Evolutionary conservation across 1,284 basidiomycete genomes (phyloP), one percentile per base, ranked within the genome.

Genomic region (Spongispora temasekensis): DNA sequence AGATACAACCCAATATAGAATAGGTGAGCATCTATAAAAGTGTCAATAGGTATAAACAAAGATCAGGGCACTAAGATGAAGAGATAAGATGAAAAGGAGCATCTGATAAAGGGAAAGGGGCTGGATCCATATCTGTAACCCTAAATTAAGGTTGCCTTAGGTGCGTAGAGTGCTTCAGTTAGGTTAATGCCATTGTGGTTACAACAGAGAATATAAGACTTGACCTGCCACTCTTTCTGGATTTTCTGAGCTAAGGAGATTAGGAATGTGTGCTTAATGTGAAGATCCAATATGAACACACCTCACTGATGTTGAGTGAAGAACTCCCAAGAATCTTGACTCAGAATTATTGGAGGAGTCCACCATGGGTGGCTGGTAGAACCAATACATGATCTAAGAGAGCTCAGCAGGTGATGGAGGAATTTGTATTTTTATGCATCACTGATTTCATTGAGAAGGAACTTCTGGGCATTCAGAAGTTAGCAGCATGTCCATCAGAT

Each of bases 171-270:
- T n/a, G n/a, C n/a, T n/a, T n/a, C n/a, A n/a, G n/a, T n/a, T n/a
- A n/a, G n/a, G n/a, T n/a, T n/a, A n/a, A n/a, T n/a, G n/a, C n/a
- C n/a, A n/a, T n/a, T n/a, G n/a, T n/a, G n/a, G n/a, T n/a, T n/a
- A n/a, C n/a, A n/a, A n/a, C n/a, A n/a, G n/a, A n/a, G n/a, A n/a
- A n/a, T n/a, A n/a, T n/a, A n/a, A n/a, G n/a, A n/a, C n/a, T n/a
- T n/a, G n/a, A n/a, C n/a, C 46, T 59, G 51, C 48, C 30, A 2
- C 48, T 59, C 2, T 59, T 59, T n/a, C 30, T 57, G n/a, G 50
- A 57, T 37, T 57, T 57, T 9, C 32, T 57, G 37, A 57, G 56
- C 21, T 57, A 35, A 57, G 56, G 37, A 60, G 57, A 60, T 60
- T 37, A 34, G 15, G 57, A 60, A 51, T 59, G 56, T 23, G 4